Percentiles rank a stretch among this genome's conserved stretches.
Evolutionary conservation across 352 stramenopile genomes (phyloP).

Genomic region (Phytophthora fragariaefolia): DNA sequence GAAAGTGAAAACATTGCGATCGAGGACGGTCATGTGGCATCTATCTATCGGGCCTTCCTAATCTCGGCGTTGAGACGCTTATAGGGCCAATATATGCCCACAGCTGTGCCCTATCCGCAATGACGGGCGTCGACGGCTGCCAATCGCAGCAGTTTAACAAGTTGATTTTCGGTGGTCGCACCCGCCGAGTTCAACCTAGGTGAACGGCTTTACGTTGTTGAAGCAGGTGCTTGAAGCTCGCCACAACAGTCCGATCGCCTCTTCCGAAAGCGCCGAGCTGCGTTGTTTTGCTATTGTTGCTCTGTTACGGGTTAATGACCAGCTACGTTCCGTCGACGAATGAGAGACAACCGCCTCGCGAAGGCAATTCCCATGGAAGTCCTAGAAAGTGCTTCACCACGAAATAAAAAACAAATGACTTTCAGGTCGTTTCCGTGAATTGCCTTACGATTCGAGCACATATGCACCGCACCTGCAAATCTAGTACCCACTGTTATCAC

Average conservation of each 20-base stretch:
- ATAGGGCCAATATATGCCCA: not conserved
- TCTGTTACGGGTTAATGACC: too few species aligned
- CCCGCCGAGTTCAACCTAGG: slow-evolving; percentile 15
- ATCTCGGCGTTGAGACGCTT: slow-evolving; percentile 30
- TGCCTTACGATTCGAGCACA: too few species aligned
- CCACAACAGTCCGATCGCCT: not conserved
- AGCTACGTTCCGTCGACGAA: too few species aligned
- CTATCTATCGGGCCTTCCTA: slow-evolving; percentile 6
- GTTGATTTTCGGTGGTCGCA: slow-evolving; percentile 27
- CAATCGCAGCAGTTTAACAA: slow-evolving; percentile 15
- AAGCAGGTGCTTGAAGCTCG: slow-evolving; percentile 6
- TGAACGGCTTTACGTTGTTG: slow-evolving; percentile 3
- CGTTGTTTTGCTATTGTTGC: too few species aligned
- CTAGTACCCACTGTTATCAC: too few species aligned
- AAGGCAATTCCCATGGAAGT: too few species aligned
- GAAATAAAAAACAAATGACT: too few species aligned
- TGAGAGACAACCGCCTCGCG: too few species aligned
- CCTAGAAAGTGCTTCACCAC: too few species aligned
- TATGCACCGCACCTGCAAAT: too few species aligned
- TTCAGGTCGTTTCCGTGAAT: too few species aligned
- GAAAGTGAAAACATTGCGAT: slow-evolving; percentile 20
- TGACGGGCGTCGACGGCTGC: slow-evolving; percentile 11
- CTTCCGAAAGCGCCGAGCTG: not conserved
- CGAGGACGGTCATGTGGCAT: not conserved
- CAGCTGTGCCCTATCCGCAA: slow-evolving; percentile 11